Base-by-base conservation (phyloP, 441 rosid species). In the Viola pubescens region DNA sequence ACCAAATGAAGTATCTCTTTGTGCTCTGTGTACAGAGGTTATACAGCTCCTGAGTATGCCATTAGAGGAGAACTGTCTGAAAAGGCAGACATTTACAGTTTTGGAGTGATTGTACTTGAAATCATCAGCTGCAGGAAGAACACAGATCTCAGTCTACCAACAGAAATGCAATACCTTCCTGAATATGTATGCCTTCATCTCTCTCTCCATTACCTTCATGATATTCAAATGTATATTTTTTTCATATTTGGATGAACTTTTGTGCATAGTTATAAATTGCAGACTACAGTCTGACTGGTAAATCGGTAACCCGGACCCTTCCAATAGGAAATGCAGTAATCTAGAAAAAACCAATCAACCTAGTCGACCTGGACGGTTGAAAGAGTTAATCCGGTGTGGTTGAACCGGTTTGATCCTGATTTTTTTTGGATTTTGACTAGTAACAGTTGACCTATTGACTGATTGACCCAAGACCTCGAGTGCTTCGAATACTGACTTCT, bases 81-180 rank as follows among this genome's bases (percentile, higher is more conserved):
- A 64, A 83, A 83, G 63, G 86, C 86, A 39, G 92, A 86, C 64
- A 86, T 80, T n/a, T 86, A 83, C 54, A 81, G 86, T 63, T 86
- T 78, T 9, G 92, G 92, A 62, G 92, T 81, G 46, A 78, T 83
- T 11, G 61, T 78, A 64, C 82, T 83, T 0, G 92, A 83, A 77
- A 86, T 83, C 42, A 75, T 77, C 42, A 79, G 85, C 72, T 65
- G 82, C 74, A 66, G 84, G 63, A 86, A 71, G 54, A 86, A 82
- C 67, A 81, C 85, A 0, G 82, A 82, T 70, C 82, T 81, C 26
- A 69, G 62, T 14, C 60, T 86, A 48, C 77, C 84, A 40, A 73
- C 86, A 26, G 87, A 78, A 65, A 75, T 72, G 78, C 92, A 86
- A 58, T 86, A 86, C 59, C 87, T 86, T 26, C 89, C 92, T 0